These are phyloP conservation scores for Aspergillus biplanus DNA, from an alignment of 495 filamentous ascomycete genomes.

Conservation along the genomic window DNA sequence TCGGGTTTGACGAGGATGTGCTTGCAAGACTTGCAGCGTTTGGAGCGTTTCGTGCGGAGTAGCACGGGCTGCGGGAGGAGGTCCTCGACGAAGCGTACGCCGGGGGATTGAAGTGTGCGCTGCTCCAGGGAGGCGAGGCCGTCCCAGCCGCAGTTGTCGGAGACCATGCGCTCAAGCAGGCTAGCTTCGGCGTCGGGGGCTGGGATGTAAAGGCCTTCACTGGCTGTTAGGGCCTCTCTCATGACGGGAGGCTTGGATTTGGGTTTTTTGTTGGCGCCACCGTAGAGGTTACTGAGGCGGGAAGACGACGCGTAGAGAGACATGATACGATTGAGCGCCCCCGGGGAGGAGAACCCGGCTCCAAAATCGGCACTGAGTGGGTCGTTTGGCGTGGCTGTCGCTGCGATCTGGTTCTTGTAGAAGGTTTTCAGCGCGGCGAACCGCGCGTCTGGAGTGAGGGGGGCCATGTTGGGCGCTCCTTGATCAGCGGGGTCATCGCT, in stretches of 20 bases:
- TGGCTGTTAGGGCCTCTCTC: conserved; percentile 71
- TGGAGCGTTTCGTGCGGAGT: conserved; percentile 87
- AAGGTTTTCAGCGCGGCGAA: conserved; percentile 66
- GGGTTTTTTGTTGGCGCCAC: conserved; percentile 62
- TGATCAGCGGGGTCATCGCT: conserved; percentile 3
- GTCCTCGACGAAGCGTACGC: conserved; percentile 60
- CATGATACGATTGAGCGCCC: conserved; percentile 85
- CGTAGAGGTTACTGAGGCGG: conserved; percentile 46
- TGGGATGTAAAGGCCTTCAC: conserved; percentile 68
- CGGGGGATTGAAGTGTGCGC: conserved; percentile 51
- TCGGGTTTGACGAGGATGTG: conserved; percentile 98
- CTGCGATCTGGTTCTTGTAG: conserved; percentile 71
- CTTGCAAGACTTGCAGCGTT: conserved; percentile 88
- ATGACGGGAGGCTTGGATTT: conserved; percentile 70
- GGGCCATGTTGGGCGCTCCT: conserved; percentile 20
- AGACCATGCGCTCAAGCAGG: conserved; percentile 48
- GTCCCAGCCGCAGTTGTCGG: conserved; percentile 55
- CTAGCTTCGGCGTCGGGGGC: conserved; percentile 53
- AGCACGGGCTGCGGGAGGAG: conserved; percentile 79
- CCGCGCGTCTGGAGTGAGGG: conserved; percentile 41
- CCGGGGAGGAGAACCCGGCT: conserved; percentile 76
- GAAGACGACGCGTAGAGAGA: conserved; percentile 75
- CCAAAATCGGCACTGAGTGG: conserved; percentile 51
- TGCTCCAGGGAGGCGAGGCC: conserved; percentile 56
- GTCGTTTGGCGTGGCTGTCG: conserved; percentile 57